Base-by-base conservation (phyloP, 2,329 filamentous ascomycete genomes). In the Nemania abortiva region DNA sequence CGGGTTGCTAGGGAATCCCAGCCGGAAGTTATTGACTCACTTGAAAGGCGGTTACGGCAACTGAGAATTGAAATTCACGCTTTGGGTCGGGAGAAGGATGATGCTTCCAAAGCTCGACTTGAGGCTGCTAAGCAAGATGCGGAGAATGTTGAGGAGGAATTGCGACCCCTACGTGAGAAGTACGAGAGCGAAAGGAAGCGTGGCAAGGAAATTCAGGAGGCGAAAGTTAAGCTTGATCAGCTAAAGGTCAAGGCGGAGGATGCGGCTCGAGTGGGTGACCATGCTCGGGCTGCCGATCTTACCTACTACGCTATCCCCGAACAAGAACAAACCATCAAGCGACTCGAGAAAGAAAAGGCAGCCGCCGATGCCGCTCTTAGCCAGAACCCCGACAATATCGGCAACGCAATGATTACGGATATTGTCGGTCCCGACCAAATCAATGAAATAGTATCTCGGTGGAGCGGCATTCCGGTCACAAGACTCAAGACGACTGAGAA, bases 381-480 rank as follows among this genome's bases (percentile, higher is more conserved):
- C 75, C 82, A 84, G 10, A 83, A 83, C 34, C 66, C 68, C 34
- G 82, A 83, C 50, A 82, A 83, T 42, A 81, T 85, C 3, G 88
- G 88, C 64, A 89, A 90, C 62, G 89, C 93, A 27, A 91, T 98
- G 80, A 88, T 98, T 63, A 97, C 95, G 2, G 96, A 99, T 79
- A 89, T 96, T 55, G 96, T 99, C 73, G 96, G 96, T 6, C 94
- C 95, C 11, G 96, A 99, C 73, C 95, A 99, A 81, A 99, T 99
- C 86, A 98, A 99, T 80, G 95, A 98, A 79, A 99, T 99, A 70
- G 96, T 99, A 62, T 92, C 92, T 63, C 91, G 94, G 70, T 98
- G 95, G 93, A 99, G 96, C n/a, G 96, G 96, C 72, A 99, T 99
- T 75, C 96, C 96, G 0, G 94, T 99, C 68, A 98, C 94, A 4